phyloP scores from a whole-genome alignment of 148 eudicot genomes.

The Heliosperma pusillum region DNA sequence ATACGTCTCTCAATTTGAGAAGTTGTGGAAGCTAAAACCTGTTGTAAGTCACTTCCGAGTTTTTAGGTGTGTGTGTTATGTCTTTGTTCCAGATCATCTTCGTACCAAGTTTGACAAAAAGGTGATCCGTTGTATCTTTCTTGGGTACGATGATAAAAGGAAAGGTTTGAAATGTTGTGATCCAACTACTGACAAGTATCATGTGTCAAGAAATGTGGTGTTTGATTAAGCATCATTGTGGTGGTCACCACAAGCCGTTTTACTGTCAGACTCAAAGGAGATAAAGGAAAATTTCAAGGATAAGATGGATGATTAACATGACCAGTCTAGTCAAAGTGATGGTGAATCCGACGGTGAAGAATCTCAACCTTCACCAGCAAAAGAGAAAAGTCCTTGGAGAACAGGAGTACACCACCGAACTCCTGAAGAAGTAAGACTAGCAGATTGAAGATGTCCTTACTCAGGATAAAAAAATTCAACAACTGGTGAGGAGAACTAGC shows the following conservation, averaged over 20 bases:
- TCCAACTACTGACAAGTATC: background rate
- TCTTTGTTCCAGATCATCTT: constrained; percentile 4
- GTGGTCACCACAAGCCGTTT: constrained; percentile 7
- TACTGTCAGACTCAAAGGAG: background rate
- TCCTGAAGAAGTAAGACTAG: background rate
- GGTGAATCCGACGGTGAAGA: background rate
- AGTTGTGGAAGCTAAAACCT: background rate
- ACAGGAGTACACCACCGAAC: background rate
- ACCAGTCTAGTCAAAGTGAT: background rate
- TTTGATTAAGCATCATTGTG: constrained; percentile 11
- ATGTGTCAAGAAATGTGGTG: constrained; percentile 8
- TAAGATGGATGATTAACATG: background rate
- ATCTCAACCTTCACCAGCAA: background rate
- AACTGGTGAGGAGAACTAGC: background rate
- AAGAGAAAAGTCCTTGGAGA: background rate
- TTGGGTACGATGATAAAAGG: background rate
- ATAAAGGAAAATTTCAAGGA: background rate
- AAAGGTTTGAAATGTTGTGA: constrained; percentile 17
- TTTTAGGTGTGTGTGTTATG: background rate
- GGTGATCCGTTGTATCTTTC: background rate
- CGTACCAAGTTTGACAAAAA: background rate
- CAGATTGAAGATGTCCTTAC: background rate
- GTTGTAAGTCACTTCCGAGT: background rate
- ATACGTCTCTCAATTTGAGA: constrained; percentile 20
- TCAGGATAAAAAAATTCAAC: background rate